Evolutionary conservation across 2,329 filamentous ascomycete genomes (phyloP).

Genomic region (Colletotrichum sp.): DNA sequence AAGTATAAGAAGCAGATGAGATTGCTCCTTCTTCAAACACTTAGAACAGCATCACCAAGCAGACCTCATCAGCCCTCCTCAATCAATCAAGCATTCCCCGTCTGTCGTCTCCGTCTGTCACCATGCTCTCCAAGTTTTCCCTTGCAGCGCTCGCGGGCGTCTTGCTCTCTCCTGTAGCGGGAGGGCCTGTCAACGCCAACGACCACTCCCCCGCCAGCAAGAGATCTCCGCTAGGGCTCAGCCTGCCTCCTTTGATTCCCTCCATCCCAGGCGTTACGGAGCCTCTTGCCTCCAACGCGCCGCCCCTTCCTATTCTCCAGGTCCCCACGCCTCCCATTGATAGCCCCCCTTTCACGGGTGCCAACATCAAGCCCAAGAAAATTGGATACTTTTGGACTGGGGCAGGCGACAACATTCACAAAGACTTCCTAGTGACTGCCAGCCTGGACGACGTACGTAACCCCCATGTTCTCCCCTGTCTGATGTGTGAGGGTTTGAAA

Average conservation of each 20-base stretch:
- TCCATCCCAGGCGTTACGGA: slow-evolving; percentile 64
- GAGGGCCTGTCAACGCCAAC: not conserved
- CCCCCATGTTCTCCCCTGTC: not conserved
- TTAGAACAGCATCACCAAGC: not conserved
- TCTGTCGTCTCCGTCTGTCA: not conserved
- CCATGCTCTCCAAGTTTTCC: not conserved
- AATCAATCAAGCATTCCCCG: not conserved
- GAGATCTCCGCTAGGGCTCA: slow-evolving; percentile 35
- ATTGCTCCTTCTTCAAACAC: not conserved
- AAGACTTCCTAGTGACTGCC: not conserved
- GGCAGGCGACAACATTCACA: not conserved
- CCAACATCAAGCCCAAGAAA: slow-evolving; percentile 42
- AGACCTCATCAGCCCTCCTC: not conserved
- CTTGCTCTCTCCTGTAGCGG: not conserved
- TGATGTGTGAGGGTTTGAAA: not conserved
- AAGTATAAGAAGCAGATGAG: not conserved
- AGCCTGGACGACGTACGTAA: not conserved
- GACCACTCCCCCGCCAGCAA: slow-evolving; percentile 6
- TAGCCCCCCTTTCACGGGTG: slow-evolving; percentile 56
- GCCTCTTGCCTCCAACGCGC: slow-evolving; percentile 52
- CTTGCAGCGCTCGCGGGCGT: not conserved
- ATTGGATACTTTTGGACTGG: not conserved
- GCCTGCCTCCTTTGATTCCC: slow-evolving; percentile 33
- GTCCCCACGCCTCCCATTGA: slow-evolving; percentile 62
- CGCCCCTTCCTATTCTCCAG: slow-evolving; percentile 63